These are phyloP conservation scores for Tilletia indica DNA, from an alignment of 1,284 basidiomycete genomes.

Conservation along the genomic window DNA sequence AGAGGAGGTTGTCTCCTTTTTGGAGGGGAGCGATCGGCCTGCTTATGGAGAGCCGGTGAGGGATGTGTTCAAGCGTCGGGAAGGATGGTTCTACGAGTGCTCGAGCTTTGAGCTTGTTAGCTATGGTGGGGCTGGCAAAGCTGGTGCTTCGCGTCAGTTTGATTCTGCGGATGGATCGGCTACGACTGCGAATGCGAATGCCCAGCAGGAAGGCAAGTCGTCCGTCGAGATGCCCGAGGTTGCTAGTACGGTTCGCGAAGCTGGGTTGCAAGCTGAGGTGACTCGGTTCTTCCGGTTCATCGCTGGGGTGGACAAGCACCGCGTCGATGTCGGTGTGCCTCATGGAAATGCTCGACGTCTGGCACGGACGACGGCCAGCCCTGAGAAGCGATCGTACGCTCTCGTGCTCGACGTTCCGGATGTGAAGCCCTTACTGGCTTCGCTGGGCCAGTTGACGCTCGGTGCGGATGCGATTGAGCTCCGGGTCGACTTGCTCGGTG, in stretches of 20 bases:
- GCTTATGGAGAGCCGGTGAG: conserved; percentile 69
- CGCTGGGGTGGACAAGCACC: conserved; percentile 71
- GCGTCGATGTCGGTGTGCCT: conserved; percentile 62
- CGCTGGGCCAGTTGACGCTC: conserved; percentile 72
- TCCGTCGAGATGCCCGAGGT: conserved; percentile 19
- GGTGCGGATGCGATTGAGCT: conserved; percentile 91
- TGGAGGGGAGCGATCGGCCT: conserved; percentile 78
- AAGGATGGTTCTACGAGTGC: conserved; percentile 85
- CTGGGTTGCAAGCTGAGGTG: conserved; percentile 53
- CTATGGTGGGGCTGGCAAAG: conserved; percentile 51
- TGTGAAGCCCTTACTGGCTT: conserved; percentile 58
- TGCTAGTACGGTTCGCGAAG: conserved; percentile 2
- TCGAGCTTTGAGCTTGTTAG: conserved; percentile 83
- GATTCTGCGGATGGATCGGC: conserved; percentile 34
- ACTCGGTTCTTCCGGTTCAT: conserved; percentile 81
- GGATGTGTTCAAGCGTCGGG: conserved; percentile 78
- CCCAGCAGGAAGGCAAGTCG: conserved; percentile 23
- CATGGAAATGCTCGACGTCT: conserved; percentile 21
- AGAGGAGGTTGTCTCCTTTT: conserved; percentile 72
- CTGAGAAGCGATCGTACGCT: conserved; percentile 7
- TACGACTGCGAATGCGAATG: conserved; percentile 45
- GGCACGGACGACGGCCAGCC: conserved; percentile 20
- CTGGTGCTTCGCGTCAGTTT: not conserved
- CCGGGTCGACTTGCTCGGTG: conserved; percentile 77
- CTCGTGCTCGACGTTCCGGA: conserved; percentile 19